phyloP scores from a whole-genome alignment of 495 filamentous ascomycete species.

The Cercophora sp. region DNA sequence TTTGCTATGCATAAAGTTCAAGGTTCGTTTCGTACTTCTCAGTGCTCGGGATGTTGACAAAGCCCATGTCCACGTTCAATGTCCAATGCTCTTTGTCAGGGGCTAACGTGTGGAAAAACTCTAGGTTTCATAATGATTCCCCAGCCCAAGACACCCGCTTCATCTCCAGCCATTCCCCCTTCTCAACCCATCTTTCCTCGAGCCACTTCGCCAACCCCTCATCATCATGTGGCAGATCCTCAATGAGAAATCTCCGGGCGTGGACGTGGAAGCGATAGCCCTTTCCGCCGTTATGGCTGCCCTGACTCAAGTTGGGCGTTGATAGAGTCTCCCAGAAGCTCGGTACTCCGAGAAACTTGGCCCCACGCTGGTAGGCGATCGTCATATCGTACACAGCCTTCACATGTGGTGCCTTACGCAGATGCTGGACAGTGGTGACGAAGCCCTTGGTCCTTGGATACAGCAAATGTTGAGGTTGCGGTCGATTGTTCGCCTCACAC shows the following conservation, averaged over 20 bases:
- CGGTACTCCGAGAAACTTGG: slow-evolving; percentile 44
- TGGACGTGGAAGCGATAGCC: slow-evolving; percentile 51
- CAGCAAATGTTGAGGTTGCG: slow-evolving; percentile 49
- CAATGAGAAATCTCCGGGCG: slow-evolving; percentile 42
- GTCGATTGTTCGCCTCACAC: slow-evolving; percentile 43
- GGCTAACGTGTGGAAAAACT: no score
- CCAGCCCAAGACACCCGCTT: slow-evolving; percentile 25
- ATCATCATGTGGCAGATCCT: slow-evolving; percentile 43
- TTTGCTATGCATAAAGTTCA: no score
- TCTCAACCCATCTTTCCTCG: slow-evolving; percentile 51
- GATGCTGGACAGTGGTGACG: slow-evolving; percentile 50
- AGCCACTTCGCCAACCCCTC: slow-evolving; percentile 49
- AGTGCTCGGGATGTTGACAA: no score
- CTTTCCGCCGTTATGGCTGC: background rate
- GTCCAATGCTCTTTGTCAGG: no score
- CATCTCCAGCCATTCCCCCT: slow-evolving; percentile 48
- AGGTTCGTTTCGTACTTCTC: no score
- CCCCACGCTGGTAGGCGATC: slow-evolving; percentile 49
- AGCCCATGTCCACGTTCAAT: no score
- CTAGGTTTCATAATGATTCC: no score
- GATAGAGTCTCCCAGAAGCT: slow-evolving; percentile 50
- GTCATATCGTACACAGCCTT: slow-evolving; percentile 58
- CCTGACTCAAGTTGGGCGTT: slow-evolving; percentile 32
- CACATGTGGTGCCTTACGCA: slow-evolving; percentile 48
- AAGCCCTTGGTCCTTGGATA: slow-evolving; percentile 57